These are phyloP conservation scores for Colletotrichum sidae DNA, from an alignment of 2,329 filamentous ascomycete genomes.

Conservation along the genomic window DNA sequence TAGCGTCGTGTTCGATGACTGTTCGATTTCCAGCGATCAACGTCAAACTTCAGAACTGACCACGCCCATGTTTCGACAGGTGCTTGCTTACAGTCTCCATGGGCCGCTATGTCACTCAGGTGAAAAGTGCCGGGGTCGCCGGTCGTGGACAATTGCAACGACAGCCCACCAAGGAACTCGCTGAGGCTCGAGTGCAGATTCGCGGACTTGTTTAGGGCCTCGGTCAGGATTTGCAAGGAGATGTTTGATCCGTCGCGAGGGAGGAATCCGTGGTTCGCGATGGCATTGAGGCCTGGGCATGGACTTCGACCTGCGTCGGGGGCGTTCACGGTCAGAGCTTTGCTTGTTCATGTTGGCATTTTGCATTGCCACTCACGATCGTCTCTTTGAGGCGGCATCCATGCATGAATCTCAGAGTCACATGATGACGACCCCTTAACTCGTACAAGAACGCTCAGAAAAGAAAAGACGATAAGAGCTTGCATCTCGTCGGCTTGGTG, in stretches of 20 bases:
- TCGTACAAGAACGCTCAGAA: neutral
- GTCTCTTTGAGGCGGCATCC: neutral
- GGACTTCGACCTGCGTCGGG: neutral
- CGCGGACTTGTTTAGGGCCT: neutral
- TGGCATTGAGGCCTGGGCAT: neutral
- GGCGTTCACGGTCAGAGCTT: neutral
- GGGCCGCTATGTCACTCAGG: neutral
- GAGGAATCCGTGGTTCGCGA: neutral
- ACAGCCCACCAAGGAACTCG: neutral
- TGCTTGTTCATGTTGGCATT: neutral
- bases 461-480: neutral
- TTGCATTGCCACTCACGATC: neutral
- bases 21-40: neutral
- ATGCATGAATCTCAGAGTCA: neutral
- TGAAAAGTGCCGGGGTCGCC: neutral
- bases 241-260: neutral
- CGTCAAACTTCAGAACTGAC: neutral
- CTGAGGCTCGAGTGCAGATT: neutral
- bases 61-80: neutral
- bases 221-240: neutral
- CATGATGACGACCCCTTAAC: neutral
- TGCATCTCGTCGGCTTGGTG: neutral
- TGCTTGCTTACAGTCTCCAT: neutral
- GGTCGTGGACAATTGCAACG: neutral
- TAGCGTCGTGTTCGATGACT: constrained; percentile 47